A percentile compares a stretch with the other conserved stretches of the same genome.
Evolutionary conservation across 805 yeast genomes (phyloP).

Genomic region (Pichia cabralensis): DNA sequence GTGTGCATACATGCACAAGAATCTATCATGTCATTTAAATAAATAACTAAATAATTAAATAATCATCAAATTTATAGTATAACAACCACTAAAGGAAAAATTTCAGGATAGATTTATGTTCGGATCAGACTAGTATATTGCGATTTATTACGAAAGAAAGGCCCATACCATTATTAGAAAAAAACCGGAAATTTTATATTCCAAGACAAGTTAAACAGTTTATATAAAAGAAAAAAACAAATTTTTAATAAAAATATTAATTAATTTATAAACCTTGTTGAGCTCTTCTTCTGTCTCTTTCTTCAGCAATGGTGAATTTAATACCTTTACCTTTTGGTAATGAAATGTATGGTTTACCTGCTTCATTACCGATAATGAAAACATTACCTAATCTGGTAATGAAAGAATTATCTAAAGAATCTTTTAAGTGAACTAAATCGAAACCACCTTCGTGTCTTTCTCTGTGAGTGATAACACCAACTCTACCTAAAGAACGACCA

Average conservation of each 20-base stretch:
- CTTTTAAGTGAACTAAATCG: slow-evolving; percentile 96
- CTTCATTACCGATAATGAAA: slow-evolving; percentile 84
- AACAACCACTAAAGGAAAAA: too few relatives aligned
- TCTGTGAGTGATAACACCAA: slow-evolving; percentile 92
- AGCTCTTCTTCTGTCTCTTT: slow-evolving; percentile 97
- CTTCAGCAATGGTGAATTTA: slow-evolving; percentile 91
- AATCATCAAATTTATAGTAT: too few relatives aligned
- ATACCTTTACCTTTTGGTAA: slow-evolving; percentile 99
- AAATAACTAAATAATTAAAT: too few relatives aligned
- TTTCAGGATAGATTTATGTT: too few relatives aligned
- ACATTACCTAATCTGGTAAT: slow-evolving; percentile 92
- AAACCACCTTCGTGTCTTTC: slow-evolving; percentile 98
- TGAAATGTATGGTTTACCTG: slow-evolving; percentile 87
- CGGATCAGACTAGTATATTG: too few relatives aligned
- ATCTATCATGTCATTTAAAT: too few relatives aligned
- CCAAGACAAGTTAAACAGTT: slow-evolving; percentile 3
- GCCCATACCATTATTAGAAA: too few relatives aligned
- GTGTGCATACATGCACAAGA: too few relatives aligned
- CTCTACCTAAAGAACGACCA: slow-evolving; percentile 98
- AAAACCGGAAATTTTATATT: slow-evolving; percentile 6
- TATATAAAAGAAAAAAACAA: slow-evolving; percentile 1
- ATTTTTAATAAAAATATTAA: slow-evolving; percentile 3
- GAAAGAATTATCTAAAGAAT: slow-evolving; percentile 86
- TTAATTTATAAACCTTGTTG: slow-evolving; percentile 44
- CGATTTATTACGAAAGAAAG: too few relatives aligned